Base-by-base conservation (phyloP, 202 grass and related monocot species). In the Carex arenaria region DNA sequence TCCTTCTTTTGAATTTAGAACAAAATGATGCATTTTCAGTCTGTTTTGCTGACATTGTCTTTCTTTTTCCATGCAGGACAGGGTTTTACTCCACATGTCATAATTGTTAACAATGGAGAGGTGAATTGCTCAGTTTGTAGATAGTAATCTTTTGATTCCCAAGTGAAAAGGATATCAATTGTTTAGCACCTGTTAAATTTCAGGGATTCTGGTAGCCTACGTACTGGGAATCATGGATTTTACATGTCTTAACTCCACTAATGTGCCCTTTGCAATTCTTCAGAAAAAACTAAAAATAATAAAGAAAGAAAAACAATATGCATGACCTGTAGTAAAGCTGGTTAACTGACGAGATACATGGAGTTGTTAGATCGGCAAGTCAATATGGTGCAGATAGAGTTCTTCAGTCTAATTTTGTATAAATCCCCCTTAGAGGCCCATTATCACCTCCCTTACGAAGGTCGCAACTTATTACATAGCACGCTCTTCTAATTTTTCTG, bases 81-180 rank as follows among this genome's bases (percentile, higher is more conserved):
- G 74, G 87, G 87, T 3, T 89, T 89, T 77, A 86, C 63, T 14
- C 84, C 87, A 18, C 87, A 85, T 83, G 79, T 85, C 13, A 85
- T 89, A 70, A 85, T 80, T 69, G 54, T 89, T 89, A 82, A 74
- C 2, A 62, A 80, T 70, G 87, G 87, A 79, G 87, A 89, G 83
- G 87, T 89, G 61, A 61, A 61, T 77, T 81, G 67, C 45, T 76
- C 62, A 67, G 20, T 31, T 66, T 77, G 9, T 34, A 15, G 5
- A 36, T 75, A 59, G 28, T 59, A 5, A 57, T 78, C 15, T 49
- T 60, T 34, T 3, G 38, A 60, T 60, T 59, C 2, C 3, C 26
- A 78, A 59, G 53, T 78, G 4, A 36, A 78, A 19, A 7, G 10
- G 0, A 59, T 28, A 59, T 78, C 17, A 72, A n/a, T 34, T 36